Base-by-base conservation (phyloP, 2,329 filamentous ascomycete genomes). In the Sphaerostilbella broomeana region DNA sequence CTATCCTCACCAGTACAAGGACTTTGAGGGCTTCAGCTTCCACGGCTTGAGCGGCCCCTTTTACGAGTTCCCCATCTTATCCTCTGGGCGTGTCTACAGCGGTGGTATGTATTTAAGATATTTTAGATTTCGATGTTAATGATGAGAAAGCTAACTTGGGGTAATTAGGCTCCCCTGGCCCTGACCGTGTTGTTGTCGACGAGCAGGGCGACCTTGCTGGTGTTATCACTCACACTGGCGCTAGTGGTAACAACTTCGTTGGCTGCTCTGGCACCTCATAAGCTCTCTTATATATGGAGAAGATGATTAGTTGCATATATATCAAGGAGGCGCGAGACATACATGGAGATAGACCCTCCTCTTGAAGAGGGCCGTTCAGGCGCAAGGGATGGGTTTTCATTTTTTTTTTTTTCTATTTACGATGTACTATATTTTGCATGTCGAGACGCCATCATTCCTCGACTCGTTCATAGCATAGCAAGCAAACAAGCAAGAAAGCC, bases 211-310 rank as follows among this genome's bases (percentile, higher is more conserved):
- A 69, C 37, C 67, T 75, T 34, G 81, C 77, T 12, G 81, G 79
- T 22, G 64, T 72, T 17, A 82, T 86, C 45, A 86, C 82, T 0
- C 82, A 86, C 52, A 81, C 76, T 15, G 81, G 81, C 18, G 81
- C 81, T 12, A 75, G 69, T 32, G 77, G 78, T 4, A 79, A 84
- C 56, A 66, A 72, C 58, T 86, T 86, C 60, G 77, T 85, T 40
- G 71, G 66, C 13, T 85, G 81, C 59, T 5, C 22, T 7, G 40
- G 40, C 9, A 43, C 35, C 18, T 19, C 21, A 12, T 35, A 43
- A 29, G 17, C n/a, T n/a, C n/a, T n/a, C n/a, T n/a, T n/a, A n/a
- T n/a, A n/a, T n/a, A n/a, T n/a, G n/a, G n/a, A n/a, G n/a, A n/a
- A n/a, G n/a, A n/a, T n/a, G n/a, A n/a, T n/a, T n/a, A n/a, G n/a